These are phyloP conservation scores for Nakazawaea pomicola DNA, from an alignment of 805 yeast species.

Conservation along the genomic window DNA sequence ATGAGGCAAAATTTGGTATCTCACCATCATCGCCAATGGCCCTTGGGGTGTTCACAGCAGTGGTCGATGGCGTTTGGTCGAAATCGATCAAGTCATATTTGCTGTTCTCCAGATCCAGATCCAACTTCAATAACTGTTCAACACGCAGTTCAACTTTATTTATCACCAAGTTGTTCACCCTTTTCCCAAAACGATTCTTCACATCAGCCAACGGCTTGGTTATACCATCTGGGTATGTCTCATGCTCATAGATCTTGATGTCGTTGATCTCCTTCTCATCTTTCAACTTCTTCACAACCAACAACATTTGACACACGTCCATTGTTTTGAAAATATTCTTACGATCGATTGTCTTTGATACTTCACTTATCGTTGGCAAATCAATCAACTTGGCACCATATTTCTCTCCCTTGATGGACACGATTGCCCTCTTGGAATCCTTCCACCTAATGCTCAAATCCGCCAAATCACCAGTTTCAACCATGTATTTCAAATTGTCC, in stretches of 20 bases:
- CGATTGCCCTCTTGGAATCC: constrained; percentile 73
- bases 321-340: constrained; percentile 84
- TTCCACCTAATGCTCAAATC: constrained; percentile 77
- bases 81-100: constrained; percentile 70
- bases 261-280: constrained; percentile 41
- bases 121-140: constrained; percentile 66
- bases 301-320: constrained; percentile 80
- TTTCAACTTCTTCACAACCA: constrained; percentile 56
- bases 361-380: constrained; percentile 82
- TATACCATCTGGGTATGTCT: constrained; percentile 66
- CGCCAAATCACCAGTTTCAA: constrained; percentile 68
- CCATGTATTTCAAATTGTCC: constrained; percentile 70
- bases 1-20: background rate
- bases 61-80: constrained; percentile 30
- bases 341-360: constrained; percentile 82
- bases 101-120: constrained; percentile 79
- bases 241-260: constrained; percentile 24
- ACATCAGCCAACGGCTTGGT: constrained; percentile 76
- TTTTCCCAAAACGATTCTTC: constrained; percentile 65
- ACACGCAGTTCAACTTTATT: constrained; percentile 77
- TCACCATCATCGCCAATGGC: constrained; percentile 10
- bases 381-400: constrained; percentile 87
- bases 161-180: constrained; percentile 64
- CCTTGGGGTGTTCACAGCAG: constrained; percentile 25
- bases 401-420: constrained; percentile 60